Conservation (phyloP, 2,329 filamentous ascomycete genomes). For the Apiospora kogelbergensis region DNA sequence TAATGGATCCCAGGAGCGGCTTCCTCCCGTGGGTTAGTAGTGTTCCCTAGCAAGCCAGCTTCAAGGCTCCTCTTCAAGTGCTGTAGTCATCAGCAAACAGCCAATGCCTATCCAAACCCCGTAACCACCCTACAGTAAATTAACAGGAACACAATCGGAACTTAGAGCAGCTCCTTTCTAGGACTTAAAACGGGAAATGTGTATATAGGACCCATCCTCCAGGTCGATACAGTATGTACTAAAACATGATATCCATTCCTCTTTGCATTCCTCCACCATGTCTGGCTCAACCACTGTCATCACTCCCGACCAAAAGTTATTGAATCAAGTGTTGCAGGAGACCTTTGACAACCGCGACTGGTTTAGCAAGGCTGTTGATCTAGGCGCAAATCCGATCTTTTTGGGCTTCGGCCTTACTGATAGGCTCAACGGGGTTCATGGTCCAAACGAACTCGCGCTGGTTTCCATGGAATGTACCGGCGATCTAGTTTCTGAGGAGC, state of each 20-base stretch:
- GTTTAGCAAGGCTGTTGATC: not conserved
- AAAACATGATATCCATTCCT: not conserved
- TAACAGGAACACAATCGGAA: not conserved
- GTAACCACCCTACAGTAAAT: not conserved
- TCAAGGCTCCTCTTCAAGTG: not conserved
- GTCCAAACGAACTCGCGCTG: not conserved
- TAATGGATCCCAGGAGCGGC: not conserved
- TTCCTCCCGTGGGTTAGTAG: not conserved
- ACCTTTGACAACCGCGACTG: not conserved
- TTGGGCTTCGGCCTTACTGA: not conserved
- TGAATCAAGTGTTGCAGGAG: not conserved
- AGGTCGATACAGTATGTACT: not conserved
- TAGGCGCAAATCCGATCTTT: not conserved
- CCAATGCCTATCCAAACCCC: not conserved
- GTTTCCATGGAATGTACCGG: not conserved
- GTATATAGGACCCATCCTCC: not conserved
- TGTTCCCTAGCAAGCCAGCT: too few relatives aligned
- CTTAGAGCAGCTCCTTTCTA: not conserved
- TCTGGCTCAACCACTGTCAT: not conserved
- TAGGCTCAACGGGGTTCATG: not conserved
- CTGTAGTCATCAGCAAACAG: not conserved
- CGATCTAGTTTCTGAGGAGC: not conserved
- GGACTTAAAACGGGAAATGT: not conserved
- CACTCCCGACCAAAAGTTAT: not conserved
- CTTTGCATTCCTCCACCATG: not conserved